Evolutionary conservation across 176 grass and related monocot genomes (phyloP).

Genomic region (Eragrostis nindensis): DNA sequence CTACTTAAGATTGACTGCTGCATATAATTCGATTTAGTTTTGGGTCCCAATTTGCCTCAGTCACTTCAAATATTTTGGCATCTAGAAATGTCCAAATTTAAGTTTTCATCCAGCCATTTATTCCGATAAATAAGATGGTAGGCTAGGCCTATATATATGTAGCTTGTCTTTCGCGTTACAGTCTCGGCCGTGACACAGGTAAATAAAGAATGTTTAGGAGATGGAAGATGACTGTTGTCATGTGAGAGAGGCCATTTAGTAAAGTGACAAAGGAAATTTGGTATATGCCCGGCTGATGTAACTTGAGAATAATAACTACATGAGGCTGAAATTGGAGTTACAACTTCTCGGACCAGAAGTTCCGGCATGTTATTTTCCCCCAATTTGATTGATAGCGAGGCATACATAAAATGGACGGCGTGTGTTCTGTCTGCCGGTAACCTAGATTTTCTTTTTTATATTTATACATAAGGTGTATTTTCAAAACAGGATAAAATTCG

Average conservation of each 20-base stretch:
- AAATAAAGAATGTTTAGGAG: no score
- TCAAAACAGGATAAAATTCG: background rate
- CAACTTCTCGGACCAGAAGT: background rate
- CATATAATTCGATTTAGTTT: background rate
- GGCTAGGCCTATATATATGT: no score
- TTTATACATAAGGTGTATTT: background rate
- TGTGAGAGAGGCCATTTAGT: no score
- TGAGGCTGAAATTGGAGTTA: background rate
- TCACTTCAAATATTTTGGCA: background rate
- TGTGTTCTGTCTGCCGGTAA: background rate
- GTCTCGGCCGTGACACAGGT: no score
- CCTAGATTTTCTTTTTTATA: no score
- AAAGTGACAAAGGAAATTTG: background rate
- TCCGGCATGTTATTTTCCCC: background rate
- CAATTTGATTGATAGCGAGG: background rate
- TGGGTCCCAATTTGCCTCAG: no score
- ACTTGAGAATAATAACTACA: no score
- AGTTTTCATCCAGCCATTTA: background rate
- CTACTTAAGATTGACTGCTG: background rate
- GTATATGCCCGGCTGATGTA: background rate
- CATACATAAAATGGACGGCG: background rate
- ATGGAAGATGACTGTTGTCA: no score
- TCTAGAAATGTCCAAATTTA: background rate
- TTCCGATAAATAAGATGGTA: no score
- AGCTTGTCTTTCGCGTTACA: no score